Percentiles rank a stretch among this genome's conserved stretches.
These are phyloP conservation scores for Phytophthora parvispora DNA, from an alignment of 352 stramenopile genomes.

Conservation along the genomic window DNA sequence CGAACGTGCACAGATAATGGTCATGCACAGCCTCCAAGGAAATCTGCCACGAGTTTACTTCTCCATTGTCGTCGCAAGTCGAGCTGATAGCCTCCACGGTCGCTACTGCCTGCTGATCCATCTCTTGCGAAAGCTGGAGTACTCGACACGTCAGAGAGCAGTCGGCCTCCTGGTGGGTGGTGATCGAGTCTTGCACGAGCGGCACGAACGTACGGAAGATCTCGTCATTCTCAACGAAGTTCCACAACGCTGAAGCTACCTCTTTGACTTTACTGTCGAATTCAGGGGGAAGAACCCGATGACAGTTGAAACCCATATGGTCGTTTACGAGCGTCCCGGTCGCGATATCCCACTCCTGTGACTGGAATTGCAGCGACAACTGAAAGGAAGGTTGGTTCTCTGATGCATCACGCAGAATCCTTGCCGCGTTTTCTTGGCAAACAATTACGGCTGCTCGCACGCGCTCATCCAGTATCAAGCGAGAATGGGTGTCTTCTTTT, in stretches of 20 bases:
- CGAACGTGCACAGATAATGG: conserved; percentile 59
- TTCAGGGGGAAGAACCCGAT: conserved; percentile 37
- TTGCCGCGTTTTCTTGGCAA: conserved; percentile 43
- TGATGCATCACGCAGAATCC: conserved; percentile 43
- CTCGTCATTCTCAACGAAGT: conserved; percentile 63
- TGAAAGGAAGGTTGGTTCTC: conserved; percentile 16
- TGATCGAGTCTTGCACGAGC: conserved; percentile 56
- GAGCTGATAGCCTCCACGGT: conserved; percentile 57
- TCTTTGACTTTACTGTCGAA: conserved; percentile 20
- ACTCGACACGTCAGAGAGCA: conserved; percentile 46
- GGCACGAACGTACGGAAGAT: conserved; percentile 72
- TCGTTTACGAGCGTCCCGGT: conserved; percentile 47
- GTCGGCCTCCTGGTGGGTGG: conserved; percentile 37
- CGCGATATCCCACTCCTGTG: conserved; percentile 57
- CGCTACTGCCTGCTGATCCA: conserved; percentile 36
- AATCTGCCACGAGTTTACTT: conserved; percentile 53
- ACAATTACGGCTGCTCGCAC: conserved; percentile 29
- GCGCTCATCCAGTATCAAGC: conserved; percentile 43
- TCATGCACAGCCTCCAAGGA: conserved; percentile 64
- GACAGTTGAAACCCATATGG: conserved; percentile 57
- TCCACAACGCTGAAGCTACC: conserved; percentile 60
- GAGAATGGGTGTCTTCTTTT: conserved; percentile 28
- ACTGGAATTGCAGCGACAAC: conserved; percentile 50
- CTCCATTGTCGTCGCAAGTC: conserved; percentile 16
- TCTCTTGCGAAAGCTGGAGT: conserved; percentile 40